Conservation (phyloP, 2,329 filamentous ascomycete species). For the Hypoxylon sp. region DNA sequence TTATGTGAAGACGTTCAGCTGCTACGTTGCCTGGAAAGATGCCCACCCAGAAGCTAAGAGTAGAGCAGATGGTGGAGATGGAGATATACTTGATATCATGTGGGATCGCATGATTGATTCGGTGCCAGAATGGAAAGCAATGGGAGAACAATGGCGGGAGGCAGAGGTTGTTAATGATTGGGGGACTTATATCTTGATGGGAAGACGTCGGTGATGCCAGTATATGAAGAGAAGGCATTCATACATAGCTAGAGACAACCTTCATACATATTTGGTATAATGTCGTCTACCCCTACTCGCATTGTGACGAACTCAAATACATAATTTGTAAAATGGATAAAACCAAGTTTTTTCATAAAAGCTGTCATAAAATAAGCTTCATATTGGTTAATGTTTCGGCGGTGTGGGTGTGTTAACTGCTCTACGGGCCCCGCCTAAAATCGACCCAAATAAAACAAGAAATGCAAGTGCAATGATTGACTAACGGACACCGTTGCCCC, state of each 20-base stretch:
- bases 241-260: no score
- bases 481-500: constrained; percentile 49
- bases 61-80: constrained; percentile 67
- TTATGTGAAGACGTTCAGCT: constrained; percentile 74
- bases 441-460: constrained; percentile 18
- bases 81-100: constrained; percentile 74
- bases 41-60: constrained; percentile 66
- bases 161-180: constrained; percentile 71
- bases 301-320: neutral
- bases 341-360: no score
- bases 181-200: constrained; percentile 73
- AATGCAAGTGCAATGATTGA: neutral
- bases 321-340: no score
- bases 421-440: constrained; percentile 23
- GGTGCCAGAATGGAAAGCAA: constrained; percentile 67
- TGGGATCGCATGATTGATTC: constrained; percentile 70
- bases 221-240: neutral
- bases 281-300: neutral
- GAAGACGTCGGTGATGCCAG: constrained; percentile 59
- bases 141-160: constrained; percentile 66
- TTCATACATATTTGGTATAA: neutral
- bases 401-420: constrained; percentile 24
- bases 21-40: constrained; percentile 71
- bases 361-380: no score
- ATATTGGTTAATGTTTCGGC: constrained; percentile 27